phyloP scores from a whole-genome alignment of 2,329 filamentous ascomycete species.

The Metarhizium album region DNA sequence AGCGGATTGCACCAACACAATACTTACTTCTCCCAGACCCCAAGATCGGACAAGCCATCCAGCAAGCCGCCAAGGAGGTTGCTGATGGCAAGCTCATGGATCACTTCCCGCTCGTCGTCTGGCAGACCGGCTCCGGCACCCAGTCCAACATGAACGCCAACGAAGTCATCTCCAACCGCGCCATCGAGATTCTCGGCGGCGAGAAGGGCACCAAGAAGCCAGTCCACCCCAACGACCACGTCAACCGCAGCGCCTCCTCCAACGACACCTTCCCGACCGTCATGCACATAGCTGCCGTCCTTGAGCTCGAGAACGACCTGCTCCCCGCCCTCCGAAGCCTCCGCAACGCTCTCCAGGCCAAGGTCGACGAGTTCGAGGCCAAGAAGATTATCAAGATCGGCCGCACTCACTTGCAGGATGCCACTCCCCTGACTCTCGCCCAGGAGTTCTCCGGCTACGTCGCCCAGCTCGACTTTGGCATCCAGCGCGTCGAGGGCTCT shows the following conservation, averaged over 20 bases:
- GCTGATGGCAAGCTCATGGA: constrained; percentile 87
- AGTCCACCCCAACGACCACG: constrained; percentile 98
- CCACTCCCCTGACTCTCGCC: constrained; percentile 85
- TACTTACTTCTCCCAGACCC: constrained; percentile 27
- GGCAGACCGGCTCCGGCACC: constrained; percentile 97
- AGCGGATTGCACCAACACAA: not conserved
- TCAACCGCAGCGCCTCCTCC: constrained; percentile 97
- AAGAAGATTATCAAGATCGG: constrained; percentile 97
- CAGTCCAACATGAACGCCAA: constrained; percentile 99
- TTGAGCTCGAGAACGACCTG: constrained; percentile 81
- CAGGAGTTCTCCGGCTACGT: constrained; percentile 99
- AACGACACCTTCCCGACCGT: constrained; percentile 99
- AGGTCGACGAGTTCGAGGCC: constrained; percentile 76
- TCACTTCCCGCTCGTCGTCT: constrained; percentile 97
- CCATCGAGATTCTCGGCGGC: constrained; percentile 94
- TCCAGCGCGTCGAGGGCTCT: constrained; percentile 72
- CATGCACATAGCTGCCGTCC: constrained; percentile 97
- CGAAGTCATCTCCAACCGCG: constrained; percentile 98
- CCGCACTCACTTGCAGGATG: constrained; percentile 93
- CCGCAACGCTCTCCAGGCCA: constrained; percentile 73
- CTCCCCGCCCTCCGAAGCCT: constrained; percentile 75
- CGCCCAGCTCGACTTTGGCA: constrained; percentile 82
- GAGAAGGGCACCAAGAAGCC: constrained; percentile 95
- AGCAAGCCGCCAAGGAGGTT: constrained; percentile 89
- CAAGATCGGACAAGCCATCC: constrained; percentile 82